Conservation (phyloP, 192 early-diverging fungal genomes). For the Bifiguratus adelaidae region DNA sequence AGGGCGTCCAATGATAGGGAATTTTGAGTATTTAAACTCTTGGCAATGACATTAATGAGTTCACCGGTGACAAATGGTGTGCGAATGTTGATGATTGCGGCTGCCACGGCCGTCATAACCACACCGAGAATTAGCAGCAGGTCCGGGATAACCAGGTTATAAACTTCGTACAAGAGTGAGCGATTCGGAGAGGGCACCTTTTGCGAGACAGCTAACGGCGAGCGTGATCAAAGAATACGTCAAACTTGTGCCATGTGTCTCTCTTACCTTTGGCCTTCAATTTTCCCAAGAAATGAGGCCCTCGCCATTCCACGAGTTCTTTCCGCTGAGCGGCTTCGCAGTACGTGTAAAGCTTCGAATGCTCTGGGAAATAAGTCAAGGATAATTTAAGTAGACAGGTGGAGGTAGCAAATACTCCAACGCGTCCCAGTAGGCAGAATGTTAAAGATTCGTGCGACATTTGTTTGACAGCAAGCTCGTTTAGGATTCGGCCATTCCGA, state of each 20-base stretch:
- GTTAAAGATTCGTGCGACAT: no score
- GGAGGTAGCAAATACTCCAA: no score
- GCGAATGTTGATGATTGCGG: slow-evolving; percentile 39
- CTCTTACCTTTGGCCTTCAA: neutral
- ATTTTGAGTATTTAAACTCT: slow-evolving; percentile 9
- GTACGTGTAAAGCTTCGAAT: no score
- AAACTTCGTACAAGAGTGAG: slow-evolving; percentile 8
- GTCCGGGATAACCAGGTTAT: slow-evolving; percentile 40
- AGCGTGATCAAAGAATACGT: neutral
- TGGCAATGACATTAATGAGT: slow-evolving; percentile 41
- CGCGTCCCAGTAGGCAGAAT: no score
- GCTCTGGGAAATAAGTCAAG: no score
- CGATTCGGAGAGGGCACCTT: neutral
- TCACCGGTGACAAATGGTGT: slow-evolving; percentile 46
- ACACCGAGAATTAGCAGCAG: slow-evolving; percentile 36
- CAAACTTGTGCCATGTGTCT: neutral
- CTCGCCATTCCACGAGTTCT: no score
- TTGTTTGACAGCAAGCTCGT: no score
- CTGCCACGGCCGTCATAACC: slow-evolving; percentile 39
- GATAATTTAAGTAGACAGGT: no score
- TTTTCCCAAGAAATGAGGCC: neutral
- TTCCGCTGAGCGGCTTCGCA: no score
- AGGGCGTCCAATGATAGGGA: slow-evolving; percentile 16
- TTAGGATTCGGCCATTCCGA: no score
- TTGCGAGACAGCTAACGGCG: neutral